Base-by-base conservation (phyloP, 2,329 filamentous ascomycete genomes). In the Phialophora expanda region DNA sequence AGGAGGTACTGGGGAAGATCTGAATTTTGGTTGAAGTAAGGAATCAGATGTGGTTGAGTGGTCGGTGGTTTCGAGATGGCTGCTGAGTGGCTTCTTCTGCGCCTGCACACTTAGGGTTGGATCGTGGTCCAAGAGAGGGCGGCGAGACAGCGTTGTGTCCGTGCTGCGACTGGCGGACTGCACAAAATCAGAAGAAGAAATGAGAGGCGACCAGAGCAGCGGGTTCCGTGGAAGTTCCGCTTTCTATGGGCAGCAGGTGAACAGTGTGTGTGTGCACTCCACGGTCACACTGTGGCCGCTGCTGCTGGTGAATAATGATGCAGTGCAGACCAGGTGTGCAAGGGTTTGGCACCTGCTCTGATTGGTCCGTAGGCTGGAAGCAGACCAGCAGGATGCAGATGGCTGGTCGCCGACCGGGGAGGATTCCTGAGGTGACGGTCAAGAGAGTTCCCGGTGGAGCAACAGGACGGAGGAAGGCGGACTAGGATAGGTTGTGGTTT, bases 321-420 rank as follows among this genome's bases (percentile, higher is more conserved):
- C 58, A 53, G 44, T 1, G 48, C 46, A 32, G 46, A n/a, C 30
- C 58, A 26, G 58, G 41, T 32, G 44, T 26, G 56, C 26, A 44
- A 59, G 17, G 20, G n/a, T 57, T 22, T 22, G 32, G 55, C 30
- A 20, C n/a, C 48, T 12, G 24, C 26, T 9, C 22, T 53, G 58
- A 53, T 61, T 61, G 58, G 58, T 7, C 34, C 5, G 20, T 9
- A 2, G 12, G 20, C 1, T 11, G 46, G 30, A 24, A n/a, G 28
- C 58, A 61, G 46, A 54, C 30, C 44, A 48, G 41, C 24, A 59
- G 44, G 14, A 48, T 59, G 58, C 44, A 56, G 59, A 34, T 56
- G 51, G 59, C 59, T 62, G 59, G 51, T 62, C 59, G 51, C 50
- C 59, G 59, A 62, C 59, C 59, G 34, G 59, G 59, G 59, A 56